Percentiles rank a stretch among this genome's conserved stretches.
Evolutionary conservation across 2,329 filamentous ascomycete genomes (phyloP).

Genomic region (Epichloe scottii): DNA sequence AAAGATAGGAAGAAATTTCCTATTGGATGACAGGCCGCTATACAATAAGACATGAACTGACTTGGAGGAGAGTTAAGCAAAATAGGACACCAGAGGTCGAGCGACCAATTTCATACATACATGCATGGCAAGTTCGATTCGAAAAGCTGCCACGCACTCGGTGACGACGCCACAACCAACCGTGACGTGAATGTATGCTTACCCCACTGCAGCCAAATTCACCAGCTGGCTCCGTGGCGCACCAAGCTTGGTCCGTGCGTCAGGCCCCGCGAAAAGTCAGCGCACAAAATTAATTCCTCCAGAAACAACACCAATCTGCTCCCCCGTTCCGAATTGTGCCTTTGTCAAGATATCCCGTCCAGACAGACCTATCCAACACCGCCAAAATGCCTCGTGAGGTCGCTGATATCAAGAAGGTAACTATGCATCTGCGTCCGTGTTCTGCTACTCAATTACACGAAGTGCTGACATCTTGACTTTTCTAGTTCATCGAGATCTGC

Average conservation of each 20-base stretch:
- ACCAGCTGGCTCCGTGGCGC: neutral
- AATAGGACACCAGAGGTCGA: too few species aligned
- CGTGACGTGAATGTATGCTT: too few species aligned
- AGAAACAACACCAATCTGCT: neutral
- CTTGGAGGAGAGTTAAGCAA: too few species aligned
- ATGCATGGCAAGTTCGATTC: neutral
- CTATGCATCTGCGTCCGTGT: too few species aligned
- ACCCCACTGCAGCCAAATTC: neutral
- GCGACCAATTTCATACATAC: neutral
- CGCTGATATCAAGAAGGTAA: slow-evolving; percentile 85
- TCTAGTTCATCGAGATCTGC: slow-evolving; percentile 99
- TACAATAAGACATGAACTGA: too few species aligned
- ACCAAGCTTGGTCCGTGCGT: slow-evolving; percentile 11
- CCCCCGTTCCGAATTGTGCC: slow-evolving; percentile 2
- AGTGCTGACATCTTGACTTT: neutral
- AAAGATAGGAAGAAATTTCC: too few species aligned
- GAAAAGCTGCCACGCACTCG: neutral
- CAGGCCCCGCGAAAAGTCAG: slow-evolving; percentile 12
- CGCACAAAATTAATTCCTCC: slow-evolving; percentile 5
- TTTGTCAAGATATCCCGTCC: slow-evolving; percentile 10
- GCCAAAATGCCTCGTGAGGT: slow-evolving; percentile 96
- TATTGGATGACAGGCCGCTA: too few species aligned
- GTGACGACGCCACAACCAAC: slow-evolving; percentile 1
- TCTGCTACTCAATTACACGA: neutral
- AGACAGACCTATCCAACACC: slow-evolving; percentile 25